These are phyloP conservation scores for Rhododendron vialii DNA, from an alignment of 148 eudicot genomes.

Conservation along the genomic window DNA sequence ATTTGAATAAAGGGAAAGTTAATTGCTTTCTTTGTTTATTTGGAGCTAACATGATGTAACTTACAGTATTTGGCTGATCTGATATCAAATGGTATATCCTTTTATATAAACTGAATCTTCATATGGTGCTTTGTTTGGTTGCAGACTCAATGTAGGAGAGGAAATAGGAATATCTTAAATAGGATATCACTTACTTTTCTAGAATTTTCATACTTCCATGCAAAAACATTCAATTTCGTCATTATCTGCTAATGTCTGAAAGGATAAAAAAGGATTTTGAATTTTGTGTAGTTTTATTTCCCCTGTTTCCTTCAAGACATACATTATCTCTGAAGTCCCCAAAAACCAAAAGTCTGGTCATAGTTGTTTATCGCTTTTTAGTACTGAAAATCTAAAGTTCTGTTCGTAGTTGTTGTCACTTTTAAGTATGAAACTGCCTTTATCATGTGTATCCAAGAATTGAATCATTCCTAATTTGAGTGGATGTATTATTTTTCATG, in stretches of 20 bases:
- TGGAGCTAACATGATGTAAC: background rate
- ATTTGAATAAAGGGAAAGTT: background rate
- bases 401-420: background rate
- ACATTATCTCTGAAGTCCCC: no score
- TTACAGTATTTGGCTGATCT: background rate
- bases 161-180: background rate
- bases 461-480: background rate
- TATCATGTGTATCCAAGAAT: background rate
- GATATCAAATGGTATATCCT: background rate
- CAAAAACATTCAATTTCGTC: no score
- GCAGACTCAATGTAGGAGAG: background rate
- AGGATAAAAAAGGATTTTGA: background rate
- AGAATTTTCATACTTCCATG: background rate
- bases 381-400: background rate
- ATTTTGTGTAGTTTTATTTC: background rate
- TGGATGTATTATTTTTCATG: background rate
- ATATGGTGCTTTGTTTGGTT: background rate
- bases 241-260: background rate
- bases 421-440: background rate
- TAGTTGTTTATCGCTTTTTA: background rate
- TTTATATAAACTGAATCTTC: background rate
- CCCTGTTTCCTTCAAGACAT: background rate
- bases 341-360: background rate
- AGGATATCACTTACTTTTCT: background rate
- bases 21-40: background rate